phyloP scores from a whole-genome alignment of 208 protist species.

The Leishmania major region DNA sequence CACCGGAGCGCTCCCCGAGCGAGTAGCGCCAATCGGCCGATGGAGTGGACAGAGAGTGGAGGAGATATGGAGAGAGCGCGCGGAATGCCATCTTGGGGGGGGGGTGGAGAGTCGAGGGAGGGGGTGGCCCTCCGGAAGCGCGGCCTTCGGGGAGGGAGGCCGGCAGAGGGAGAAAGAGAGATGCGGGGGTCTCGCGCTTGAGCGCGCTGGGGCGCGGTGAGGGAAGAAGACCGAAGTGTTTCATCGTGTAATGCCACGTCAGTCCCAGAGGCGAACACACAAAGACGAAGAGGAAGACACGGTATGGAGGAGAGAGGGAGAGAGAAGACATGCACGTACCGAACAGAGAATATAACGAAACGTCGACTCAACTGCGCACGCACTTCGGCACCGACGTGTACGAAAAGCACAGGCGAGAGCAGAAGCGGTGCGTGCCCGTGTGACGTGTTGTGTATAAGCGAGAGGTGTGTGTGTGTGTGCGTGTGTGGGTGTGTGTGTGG shows the following conservation, averaged over 20 bases:
- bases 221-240: neutral
- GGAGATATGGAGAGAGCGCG: slow-evolving; percentile 1
- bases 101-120: neutral
- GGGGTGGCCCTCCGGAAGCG: neutral
- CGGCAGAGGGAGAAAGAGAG: neutral
- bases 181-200: neutral
- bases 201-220: neutral
- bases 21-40: neutral
- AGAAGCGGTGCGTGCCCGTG: neutral
- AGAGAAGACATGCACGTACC: neutral
- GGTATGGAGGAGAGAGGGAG: neutral
- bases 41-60: neutral
- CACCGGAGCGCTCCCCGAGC: neutral
- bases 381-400: neutral
- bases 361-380: neutral
- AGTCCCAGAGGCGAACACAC: neutral
- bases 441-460: neutral
- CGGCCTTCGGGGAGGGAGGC: neutral
- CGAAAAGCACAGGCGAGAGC: neutral
- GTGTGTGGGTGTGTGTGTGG: neutral
- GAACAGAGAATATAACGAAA: neutral
- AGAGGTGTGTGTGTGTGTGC: neutral
- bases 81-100: neutral
- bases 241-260: neutral
- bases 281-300: neutral